Conservation (phyloP, 257 asterid genomes). For the Voacanga thouarsii region DNA sequence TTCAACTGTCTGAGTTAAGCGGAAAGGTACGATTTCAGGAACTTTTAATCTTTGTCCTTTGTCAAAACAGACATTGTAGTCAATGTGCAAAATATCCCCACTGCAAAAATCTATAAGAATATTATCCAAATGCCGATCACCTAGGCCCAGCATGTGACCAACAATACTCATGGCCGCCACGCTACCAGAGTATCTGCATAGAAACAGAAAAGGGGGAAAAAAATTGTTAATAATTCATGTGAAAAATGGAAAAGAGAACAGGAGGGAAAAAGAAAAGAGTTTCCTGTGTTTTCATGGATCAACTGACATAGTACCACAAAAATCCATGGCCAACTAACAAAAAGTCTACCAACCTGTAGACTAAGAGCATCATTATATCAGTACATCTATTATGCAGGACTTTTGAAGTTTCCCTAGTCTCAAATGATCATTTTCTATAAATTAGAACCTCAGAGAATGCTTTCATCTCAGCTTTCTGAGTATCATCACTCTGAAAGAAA, state of each 20-base stretch:
- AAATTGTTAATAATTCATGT: not conserved
- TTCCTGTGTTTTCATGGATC: not conserved
- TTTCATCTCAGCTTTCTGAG: not conserved
- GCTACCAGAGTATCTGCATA: conserved; percentile 88
- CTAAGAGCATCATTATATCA: not conserved
- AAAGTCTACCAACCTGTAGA: not conserved
- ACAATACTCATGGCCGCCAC: conserved; percentile 96
- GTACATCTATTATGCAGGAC: not conserved
- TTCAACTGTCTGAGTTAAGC: conserved; percentile 96
- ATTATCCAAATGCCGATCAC: conserved; percentile 99
- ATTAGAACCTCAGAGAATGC: not conserved
- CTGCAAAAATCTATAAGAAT: conserved; percentile 86
- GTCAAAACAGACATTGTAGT: conserved; percentile 98
- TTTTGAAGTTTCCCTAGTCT: not conserved
- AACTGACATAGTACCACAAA: not conserved
- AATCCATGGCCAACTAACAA: not conserved
- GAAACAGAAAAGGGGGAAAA: conserved; percentile 3
- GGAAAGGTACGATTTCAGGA: conserved; percentile 99
- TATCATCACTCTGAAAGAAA: not conserved
- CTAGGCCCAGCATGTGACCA: conserved; percentile 91
- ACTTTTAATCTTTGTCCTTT: conserved; percentile 93
- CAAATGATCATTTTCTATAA: not conserved
- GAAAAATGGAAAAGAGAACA: not conserved
- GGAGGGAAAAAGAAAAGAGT: not conserved
- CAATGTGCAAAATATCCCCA: conserved; percentile 95